Base-by-base conservation (phyloP, 169 alveolate species). In the Condylostoma magnum region DNA sequence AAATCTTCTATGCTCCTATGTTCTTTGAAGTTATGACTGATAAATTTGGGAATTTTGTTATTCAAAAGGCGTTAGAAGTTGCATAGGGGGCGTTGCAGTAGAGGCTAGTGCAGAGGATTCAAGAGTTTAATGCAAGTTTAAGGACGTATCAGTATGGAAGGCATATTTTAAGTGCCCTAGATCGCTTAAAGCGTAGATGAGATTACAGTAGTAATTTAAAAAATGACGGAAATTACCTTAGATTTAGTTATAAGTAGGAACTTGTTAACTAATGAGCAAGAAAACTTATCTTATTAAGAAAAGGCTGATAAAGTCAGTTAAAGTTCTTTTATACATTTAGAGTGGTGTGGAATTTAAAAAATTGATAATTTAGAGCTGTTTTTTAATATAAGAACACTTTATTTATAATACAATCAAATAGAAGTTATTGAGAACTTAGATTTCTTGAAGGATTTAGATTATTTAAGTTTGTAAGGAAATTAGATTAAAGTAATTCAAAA, bases 1-100 rank as follows among this genome's bases (percentile, higher is more conserved):
- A 86, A 54, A 36, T 86, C 18, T 46, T 55, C 37, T 63, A 31
- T 18, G 8, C 65, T 50, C 54, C 12, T 10, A 63, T 30, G 56
- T 57, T 44, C 38, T 81, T 31, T 65, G 70, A 65, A 57, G 70
- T 89, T 82, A 86, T 89, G 69, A 76, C 71, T 47, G 95, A 89
- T 54, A 79, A 72, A 78, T 89, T 76, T 77, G 95, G 90, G 8
- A 85, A 89, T 67, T 89, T 85, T 75, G 95, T 89, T 5, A 69
- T 89, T 1, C 88, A 89, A 70, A 85, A 85, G 69, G 81, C 81
- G 44, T 69, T 87, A 20, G 90, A 86, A 67, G 73, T 69, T 50
- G 52, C 80, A 34, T 68, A 63, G 25, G 78, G 71, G 22, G 43
- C 69, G 47, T 76, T 55, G 6, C 76, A 76, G 41, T 74, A 76